Base-by-base conservation (phyloP, 768 basidiomycete genomes). In the Trametes villosa region DNA sequence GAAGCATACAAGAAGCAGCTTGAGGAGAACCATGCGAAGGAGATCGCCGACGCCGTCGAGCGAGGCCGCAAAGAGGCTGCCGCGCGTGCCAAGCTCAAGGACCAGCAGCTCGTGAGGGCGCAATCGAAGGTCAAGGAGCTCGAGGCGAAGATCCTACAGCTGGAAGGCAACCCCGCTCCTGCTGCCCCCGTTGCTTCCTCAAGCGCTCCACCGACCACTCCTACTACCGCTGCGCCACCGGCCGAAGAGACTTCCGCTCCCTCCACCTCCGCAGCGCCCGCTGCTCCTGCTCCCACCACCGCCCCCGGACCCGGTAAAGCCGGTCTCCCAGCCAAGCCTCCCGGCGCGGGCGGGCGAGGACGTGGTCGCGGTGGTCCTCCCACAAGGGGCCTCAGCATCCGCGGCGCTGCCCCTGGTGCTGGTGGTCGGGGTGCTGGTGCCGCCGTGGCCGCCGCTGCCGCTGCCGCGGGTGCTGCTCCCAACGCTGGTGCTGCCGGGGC, bases 71-170 rank as follows among this genome's bases (percentile, higher is more conserved):
- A 82, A 76, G 91, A 92, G 63, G 78, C 81, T 51, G 76, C 67
- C 1, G 77, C 84, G 24, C 89, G 88, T 74, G 70, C 75, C 33
- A 89, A 87, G 70, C 65, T 92, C 42, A 92, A 91, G 74, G 91
- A 93, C 64, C 75, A 77, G 1, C 88, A 88, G 64, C 75, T 92
- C n/a, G 78, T 85, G 30, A 82, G 78, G 51, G 77, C 83, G 11
- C 84, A 89, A 68, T 76, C 74, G 57, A 82, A 79, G 57, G 75
- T 91, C 50, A 92, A 90, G 74, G 86, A 88, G 8, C 76, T 91
- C 34, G 89, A 92, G 67, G 78, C 79, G 12, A 83, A 86, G 58
- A 81, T 89, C 34, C 71, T 82, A 41, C 82, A 82, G 59, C 84
- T 82, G 82, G 79, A 79, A 64, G 80, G 81, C 47, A 72, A 76